Evolutionary conservation across 495 filamentous ascomycete species (phyloP), one percentile per base, ranked within the genome.

Genomic region (Barbatosphaeria neglecta): DNA sequence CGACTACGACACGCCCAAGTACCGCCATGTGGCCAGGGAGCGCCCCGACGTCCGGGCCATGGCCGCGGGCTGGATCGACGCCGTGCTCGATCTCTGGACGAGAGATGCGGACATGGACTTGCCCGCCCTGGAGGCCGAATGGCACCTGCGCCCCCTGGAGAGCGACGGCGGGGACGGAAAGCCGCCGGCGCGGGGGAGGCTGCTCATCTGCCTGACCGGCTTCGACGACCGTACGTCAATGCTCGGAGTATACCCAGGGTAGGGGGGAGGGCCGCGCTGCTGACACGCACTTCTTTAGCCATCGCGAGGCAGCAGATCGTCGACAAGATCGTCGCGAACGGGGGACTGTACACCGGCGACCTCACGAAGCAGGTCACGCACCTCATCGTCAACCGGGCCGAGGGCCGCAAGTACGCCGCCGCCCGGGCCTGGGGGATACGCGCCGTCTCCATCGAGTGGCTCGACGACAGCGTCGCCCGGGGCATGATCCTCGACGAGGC

Each of bases 401-500:
- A 82, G 41, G 90, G 93, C 10, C 80, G 83, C 33, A 98, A 98
- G 61, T 98, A 93, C 55, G 77, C 81, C 38, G 86, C 87, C 50
- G 90, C 93, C 10, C 78, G 72, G 47, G 70, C 72, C 52, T 96
- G 90, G 86, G 72, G 74, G 40, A 76, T 95, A 51, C 81, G 75
- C 19, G 78, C 87, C 24, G 86, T 97, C 22, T 76, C 81, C 3
- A 56, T 80, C 27, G 84, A 94, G 60, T 98, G 92, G 92, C 73
- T 97, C 39, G 65, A 77, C 22, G 81, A 97, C 49, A 90, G 89
- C 56, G 52, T 92, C 45, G 81, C 86, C 53, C 80, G 92, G 45
- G 93, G 92, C n/a, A 90, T 98, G 87, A 82, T 85, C 3, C 70
- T 98, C 19, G 84, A 95, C 24, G 93, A 95, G 56, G 70, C 70